Evolutionary conservation across 1,139 yeast species (phyloP), one percentile per base, ranked within the genome.

Genomic region (Geotrichum histeridarum): DNA sequence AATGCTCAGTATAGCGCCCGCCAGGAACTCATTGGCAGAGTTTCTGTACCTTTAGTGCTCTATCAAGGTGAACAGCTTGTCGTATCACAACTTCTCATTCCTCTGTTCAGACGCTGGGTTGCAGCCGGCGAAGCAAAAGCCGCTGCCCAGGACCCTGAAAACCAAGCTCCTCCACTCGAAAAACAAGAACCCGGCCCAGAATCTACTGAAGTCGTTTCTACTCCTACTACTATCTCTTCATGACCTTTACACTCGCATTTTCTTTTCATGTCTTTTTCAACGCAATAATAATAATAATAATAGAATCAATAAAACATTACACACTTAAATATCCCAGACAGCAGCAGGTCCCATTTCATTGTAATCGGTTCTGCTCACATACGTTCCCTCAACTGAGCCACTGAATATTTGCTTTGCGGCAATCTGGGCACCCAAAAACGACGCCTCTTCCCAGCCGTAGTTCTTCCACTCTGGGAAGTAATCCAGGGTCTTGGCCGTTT

Each of bases 391-490:
- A 63, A 71, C 63, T n/a, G 73, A 65, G 18, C 73, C 67, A 8
- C 82, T 78, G 63, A 87, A 91, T 18, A 88, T 80, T 70, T 89
- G 96, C 69, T 88, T 89, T 22, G 95, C 83, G 48, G 89, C 86
- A 53, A 91, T 86, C 69, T 89, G 88, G 0, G 89, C 96, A 1
- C 98, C 98, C 58, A 91, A 73, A 66, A 91, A 88, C 14, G 79
- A 70, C 58, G 84, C 81, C 61, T 88, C 93, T 59, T 86, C 84
- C 81, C 86, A 85, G 1, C 88, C 89, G 45, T 81, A 80, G 63
- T 83, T 83, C 70, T 91, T 91, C 98, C 98, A 93, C 63, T 89
- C 96, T 0, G 95, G 89, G 71, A 93, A 93, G 69, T 93, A 91
- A 51, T 91, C 98, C 0, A 97, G 95, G 67, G 82, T 78, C 63